phyloP scores from a whole-genome alignment of 2,329 filamentous ascomycete genomes.

The Conoideocrella luteorostrata region DNA sequence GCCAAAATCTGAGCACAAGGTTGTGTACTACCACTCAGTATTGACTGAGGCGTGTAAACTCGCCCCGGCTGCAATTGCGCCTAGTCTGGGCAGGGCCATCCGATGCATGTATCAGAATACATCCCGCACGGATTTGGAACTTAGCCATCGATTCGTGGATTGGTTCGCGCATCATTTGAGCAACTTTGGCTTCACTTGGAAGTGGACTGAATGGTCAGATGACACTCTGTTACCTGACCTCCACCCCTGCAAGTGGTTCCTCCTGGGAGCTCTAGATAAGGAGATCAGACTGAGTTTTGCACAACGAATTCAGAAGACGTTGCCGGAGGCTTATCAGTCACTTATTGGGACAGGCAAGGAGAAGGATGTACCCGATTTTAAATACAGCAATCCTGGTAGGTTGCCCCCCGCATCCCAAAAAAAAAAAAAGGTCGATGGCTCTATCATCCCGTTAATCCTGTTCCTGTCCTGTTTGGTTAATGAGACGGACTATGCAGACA shows the following conservation, averaged over 20 bases:
- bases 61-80: constrained; percentile 91
- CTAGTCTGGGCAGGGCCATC: constrained; percentile 87
- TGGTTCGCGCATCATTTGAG: constrained; percentile 98
- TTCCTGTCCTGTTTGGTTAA: no score
- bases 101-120: constrained; percentile 81
- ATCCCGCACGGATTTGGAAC: constrained; percentile 77
- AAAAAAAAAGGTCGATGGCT: background rate
- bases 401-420: constrained; percentile 13
- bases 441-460: no score
- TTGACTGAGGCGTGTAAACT: constrained; percentile 95
- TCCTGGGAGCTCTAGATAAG: constrained; percentile 85
- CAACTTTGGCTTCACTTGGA: constrained; percentile 99
- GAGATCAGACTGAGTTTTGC: constrained; percentile 96
- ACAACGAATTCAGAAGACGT: constrained; percentile 87
- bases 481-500: no score
- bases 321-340: constrained; percentile 74
- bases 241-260: constrained; percentile 89
- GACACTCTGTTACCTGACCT: constrained; percentile 71
- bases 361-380: constrained; percentile 93
- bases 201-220: constrained; percentile 95
- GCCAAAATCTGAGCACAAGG: constrained; percentile 80
- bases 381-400: constrained; percentile 71
- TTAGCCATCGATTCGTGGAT: constrained; percentile 82
- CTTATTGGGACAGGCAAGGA: constrained; percentile 85
- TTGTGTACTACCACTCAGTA: constrained; percentile 93